A percentile compares a stretch with the other conserved stretches of the same genome.
These are phyloP conservation scores for Halenospora varia DNA, from an alignment of 495 filamentous ascomycete genomes.

Conservation along the genomic window DNA sequence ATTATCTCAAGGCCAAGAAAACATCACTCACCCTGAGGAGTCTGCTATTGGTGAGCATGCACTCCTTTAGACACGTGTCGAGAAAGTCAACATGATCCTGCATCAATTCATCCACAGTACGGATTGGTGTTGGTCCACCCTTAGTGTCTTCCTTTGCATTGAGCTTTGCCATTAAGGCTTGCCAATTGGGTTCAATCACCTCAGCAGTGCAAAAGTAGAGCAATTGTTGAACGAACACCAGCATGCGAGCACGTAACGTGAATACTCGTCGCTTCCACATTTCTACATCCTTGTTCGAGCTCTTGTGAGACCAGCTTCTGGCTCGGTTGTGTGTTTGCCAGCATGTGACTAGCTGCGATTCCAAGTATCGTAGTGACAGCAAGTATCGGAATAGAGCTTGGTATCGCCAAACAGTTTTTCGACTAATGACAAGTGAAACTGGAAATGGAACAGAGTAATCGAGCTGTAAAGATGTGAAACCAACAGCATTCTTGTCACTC, in stretches of 20 bases:
- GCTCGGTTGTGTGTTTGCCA: constrained; percentile 88
- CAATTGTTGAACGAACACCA: constrained; percentile 93
- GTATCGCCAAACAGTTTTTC: constrained; percentile 92
- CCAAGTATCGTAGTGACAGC: constrained; percentile 80
- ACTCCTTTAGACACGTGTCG: constrained; percentile 96
- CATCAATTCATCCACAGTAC: constrained; percentile 97
- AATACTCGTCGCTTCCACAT: constrained; percentile 90
- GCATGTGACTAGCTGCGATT: constrained; percentile 73
- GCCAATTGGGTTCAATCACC: constrained; percentile 98
- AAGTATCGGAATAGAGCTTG: constrained; percentile 95
- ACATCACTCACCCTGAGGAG: constrained; percentile 69
- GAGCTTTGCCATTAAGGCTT: constrained; percentile 79
- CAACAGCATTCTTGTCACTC: constrained; percentile 79
- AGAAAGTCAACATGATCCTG: constrained; percentile 98
- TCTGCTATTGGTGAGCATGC: constrained; percentile 96
- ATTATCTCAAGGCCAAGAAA: neutral
- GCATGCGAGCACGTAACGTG: constrained; percentile 89
- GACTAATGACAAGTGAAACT: constrained; percentile 91
- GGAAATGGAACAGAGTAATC: constrained; percentile 95
- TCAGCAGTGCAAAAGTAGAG: constrained; percentile 95
- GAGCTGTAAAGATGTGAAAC: constrained; percentile 87
- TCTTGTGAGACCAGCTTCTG: constrained; percentile 80
- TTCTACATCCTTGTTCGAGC: constrained; percentile 69
- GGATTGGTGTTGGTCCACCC: constrained; percentile 34
- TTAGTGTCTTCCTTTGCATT: constrained; percentile 44